These are phyloP conservation scores for Sanghuangporus sanghuang DNA, from an alignment of 1,284 basidiomycete species.

Conservation along the genomic window DNA sequence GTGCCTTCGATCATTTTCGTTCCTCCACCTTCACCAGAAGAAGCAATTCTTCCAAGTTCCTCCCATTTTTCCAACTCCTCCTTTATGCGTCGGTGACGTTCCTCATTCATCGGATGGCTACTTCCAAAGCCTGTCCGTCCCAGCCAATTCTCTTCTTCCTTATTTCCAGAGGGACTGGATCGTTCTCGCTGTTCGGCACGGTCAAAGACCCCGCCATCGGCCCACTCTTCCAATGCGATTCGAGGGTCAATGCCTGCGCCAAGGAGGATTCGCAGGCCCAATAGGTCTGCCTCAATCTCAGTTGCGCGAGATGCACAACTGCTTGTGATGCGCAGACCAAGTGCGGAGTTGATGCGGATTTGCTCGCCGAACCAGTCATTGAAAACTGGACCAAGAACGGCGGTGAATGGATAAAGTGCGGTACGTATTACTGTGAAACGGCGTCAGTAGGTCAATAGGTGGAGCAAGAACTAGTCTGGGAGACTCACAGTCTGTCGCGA, in stretches of 20 bases:
- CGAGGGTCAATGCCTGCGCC: slow-evolving; percentile 15
- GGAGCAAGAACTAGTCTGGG: not conserved
- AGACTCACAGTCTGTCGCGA: slow-evolving; percentile 10
- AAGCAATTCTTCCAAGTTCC: not conserved
- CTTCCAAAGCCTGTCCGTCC: slow-evolving; percentile 9
- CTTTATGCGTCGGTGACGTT: not conserved
- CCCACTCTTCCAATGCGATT: slow-evolving; percentile 8
- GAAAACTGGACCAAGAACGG: slow-evolving; percentile 9
- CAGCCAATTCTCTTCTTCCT: slow-evolving; percentile 6
- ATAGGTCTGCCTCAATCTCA: slow-evolving; percentile 13
- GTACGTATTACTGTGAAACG: slow-evolving; percentile 5
- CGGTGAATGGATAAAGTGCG: slow-evolving; percentile 11
- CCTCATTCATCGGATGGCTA: slow-evolving; percentile 11
- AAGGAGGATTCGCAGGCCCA: slow-evolving; percentile 12
- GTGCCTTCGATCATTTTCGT: not conserved
- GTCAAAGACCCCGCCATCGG: slow-evolving; percentile 2
- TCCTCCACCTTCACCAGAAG: not conserved
- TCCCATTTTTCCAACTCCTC: slow-evolving; percentile 14
- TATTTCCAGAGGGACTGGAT: not conserved
- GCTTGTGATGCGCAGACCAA: slow-evolving; percentile 7
- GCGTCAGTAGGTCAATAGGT: not conserved
- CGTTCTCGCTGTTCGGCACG: slow-evolving; percentile 3
- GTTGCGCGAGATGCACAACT: slow-evolving; percentile 11
- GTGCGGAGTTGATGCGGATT: slow-evolving; percentile 10
- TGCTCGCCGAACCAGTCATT: slow-evolving; percentile 16